phyloP scores from a whole-genome alignment of 148 eudicot genomes.

The Talinum fruticosum region DNA sequence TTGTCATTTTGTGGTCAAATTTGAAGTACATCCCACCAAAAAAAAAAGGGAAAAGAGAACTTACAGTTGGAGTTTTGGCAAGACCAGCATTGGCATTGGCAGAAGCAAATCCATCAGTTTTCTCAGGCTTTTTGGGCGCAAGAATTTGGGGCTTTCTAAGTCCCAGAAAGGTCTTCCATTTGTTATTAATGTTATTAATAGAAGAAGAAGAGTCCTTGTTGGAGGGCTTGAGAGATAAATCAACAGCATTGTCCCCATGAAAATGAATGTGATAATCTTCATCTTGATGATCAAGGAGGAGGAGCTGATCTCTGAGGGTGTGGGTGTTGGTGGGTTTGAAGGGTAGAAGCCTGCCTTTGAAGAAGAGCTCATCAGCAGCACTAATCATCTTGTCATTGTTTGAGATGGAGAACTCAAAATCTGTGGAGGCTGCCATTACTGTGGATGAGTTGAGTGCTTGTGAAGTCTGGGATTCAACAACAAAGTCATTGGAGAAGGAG shows the following conservation, averaged over 20 bases:
- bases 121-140: constrained; percentile 58
- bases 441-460: constrained; percentile 14
- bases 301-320: constrained; percentile 67
- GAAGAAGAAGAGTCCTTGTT: constrained; percentile 28
- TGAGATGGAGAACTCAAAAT: constrained; percentile 73
- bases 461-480: constrained; percentile 54
- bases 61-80: constrained; percentile 30
- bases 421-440: constrained; percentile 38
- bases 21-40: background rate
- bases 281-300: constrained; percentile 35
- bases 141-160: constrained; percentile 62
- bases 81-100: constrained; percentile 14
- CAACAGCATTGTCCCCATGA: constrained; percentile 15
- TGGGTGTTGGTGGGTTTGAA: constrained; percentile 35
- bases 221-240: constrained; percentile 49
- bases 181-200: too few species aligned
- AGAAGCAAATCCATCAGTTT: constrained; percentile 33
- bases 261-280: too few species aligned
- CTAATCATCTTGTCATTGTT: constrained; percentile 45
- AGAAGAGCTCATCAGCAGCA: constrained; percentile 78
- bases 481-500: constrained; percentile 91
- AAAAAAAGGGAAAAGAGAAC: background rate
- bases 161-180: constrained; percentile 78
- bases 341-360: constrained; percentile 67
- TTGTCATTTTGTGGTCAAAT: too few species aligned